A percentile compares a stretch with the other conserved stretches of the same genome.
These are phyloP conservation scores for Paramecium caudatum DNA, from an alignment of 73 alveolate species.

Conservation along the genomic window DNA sequence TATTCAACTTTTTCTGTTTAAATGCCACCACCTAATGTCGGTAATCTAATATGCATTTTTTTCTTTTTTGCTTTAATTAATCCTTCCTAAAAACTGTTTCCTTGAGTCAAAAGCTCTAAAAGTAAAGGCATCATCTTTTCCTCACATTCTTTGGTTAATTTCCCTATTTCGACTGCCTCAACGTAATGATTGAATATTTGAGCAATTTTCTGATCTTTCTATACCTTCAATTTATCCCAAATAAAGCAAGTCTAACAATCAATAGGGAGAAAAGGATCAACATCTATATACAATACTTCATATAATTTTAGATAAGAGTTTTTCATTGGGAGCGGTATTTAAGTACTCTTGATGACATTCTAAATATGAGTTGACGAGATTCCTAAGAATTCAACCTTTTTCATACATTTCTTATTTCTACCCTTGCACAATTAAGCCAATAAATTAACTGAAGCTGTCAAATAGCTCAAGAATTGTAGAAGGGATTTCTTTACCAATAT, in stretches of 20 bases:
- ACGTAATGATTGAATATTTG: conserved; percentile 61
- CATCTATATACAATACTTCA: conserved; percentile 45
- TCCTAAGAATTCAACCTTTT: conserved; percentile 44
- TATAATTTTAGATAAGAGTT: conserved; percentile 53
- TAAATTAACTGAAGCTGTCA: conserved; percentile 61
- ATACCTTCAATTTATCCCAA: not conserved
- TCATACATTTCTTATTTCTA: conserved; percentile 62
- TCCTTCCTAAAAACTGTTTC: conserved; percentile 37
- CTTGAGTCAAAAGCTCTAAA: not conserved
- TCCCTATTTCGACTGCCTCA: conserved; percentile 54
- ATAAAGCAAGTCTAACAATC: not conserved
- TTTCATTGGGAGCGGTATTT: conserved; percentile 25
- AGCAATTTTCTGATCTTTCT: not conserved
- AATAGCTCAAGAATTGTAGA: not conserved
- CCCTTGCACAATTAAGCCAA: conserved; percentile 61
- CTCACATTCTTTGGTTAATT: conserved; percentile 62
- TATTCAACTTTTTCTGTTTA: conserved; percentile 49
- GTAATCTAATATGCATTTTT: conserved; percentile 15
- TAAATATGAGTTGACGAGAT: conserved; percentile 17
- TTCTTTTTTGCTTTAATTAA: conserved; percentile 28
- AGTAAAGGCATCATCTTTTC: conserved; percentile 43
- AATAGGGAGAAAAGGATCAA: conserved; percentile 49
- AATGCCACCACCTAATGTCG: not conserved
- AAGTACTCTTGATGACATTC: conserved; percentile 2
- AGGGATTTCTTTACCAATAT: not conserved